A percentile compares a stretch with the other conserved stretches of the same genome.
Evolutionary conservation across 2,329 filamentous ascomycete genomes (phyloP).

Genomic region (Diaporthe australafricana): DNA sequence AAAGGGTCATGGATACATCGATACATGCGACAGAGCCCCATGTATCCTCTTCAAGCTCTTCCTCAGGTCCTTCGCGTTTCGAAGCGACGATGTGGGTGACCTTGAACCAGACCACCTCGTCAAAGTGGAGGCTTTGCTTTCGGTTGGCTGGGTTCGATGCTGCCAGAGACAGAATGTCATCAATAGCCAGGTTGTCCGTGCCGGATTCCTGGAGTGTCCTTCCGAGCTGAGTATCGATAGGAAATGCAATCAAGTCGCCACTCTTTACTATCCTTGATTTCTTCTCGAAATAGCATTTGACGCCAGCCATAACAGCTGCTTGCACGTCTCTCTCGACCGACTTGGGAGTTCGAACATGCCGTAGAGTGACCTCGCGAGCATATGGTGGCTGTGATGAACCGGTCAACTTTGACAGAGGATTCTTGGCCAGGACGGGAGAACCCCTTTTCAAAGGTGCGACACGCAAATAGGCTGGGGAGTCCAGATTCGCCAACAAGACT

Average conservation of each 20-base stretch:
- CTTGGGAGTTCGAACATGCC: conserved; percentile 89
- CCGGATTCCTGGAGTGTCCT: conserved; percentile 77
- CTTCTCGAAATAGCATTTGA: conserved; percentile 90
- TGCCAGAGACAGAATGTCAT: conserved; percentile 73
- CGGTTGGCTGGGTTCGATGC: conserved; percentile 47
- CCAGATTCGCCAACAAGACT: conserved; percentile 86
- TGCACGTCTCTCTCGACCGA: conserved; percentile 89
- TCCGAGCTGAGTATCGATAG: conserved; percentile 87
- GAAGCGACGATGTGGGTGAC: conserved; percentile 78
- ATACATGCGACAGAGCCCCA: conserved; percentile 92
- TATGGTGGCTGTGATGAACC: conserved; percentile 67
- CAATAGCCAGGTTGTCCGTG: conserved; percentile 72
- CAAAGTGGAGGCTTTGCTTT: conserved; percentile 52
- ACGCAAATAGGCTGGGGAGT: conserved; percentile 81
- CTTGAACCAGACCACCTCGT: conserved; percentile 90
- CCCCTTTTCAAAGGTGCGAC: conserved; percentile 75
- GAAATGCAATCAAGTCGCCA: conserved; percentile 89
- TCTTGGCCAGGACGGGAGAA: conserved; percentile 59
- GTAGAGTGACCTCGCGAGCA: conserved; percentile 82
- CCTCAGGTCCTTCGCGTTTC: conserved; percentile 65
- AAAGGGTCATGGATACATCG: conserved; percentile 86
- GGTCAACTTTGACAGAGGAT: conserved; percentile 67
- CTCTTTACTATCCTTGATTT: conserved; percentile 85
- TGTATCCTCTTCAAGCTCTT: conserved; percentile 72
- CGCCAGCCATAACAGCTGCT: conserved; percentile 83